Evolutionary conservation across 306 rosid genomes (phyloP), one percentile per base, ranked within the genome.

Genomic region (Vigna hirtella): DNA sequence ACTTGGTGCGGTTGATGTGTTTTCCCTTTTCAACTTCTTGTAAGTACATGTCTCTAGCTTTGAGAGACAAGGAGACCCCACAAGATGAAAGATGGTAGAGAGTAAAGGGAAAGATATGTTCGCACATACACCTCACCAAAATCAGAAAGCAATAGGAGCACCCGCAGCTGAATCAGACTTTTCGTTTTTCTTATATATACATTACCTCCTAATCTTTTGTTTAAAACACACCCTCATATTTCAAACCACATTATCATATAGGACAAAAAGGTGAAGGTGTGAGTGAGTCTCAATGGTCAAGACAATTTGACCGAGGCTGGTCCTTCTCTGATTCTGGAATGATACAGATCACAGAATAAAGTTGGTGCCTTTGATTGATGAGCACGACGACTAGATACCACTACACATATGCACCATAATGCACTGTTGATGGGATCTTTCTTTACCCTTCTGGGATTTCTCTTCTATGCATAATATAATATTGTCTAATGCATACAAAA

Each of bases 41-140:
- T 75, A 75, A 13, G 26, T 66, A 64, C 26, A 24, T 84, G 84
- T 49, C 30, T 32, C 32, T n/a, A 42, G 66, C 72, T 1, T 68
- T 71, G 77, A 51, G 83, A 47, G 69, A 86, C 85, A 80, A 0
- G 8, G 34, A 55, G 32, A 69, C 81, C 87, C 89, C 81, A 86
- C 83, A 66, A 57, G 82, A 69, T 71, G 79, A 58, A 77, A 52
- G 75, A 74, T 70, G 61, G 73, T 47, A 61, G 28, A 26, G 28
- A 26, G 28, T 26, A 26, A 26, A 26, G 28, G 18, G 55, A 70
- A 49, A 58, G 50, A 34, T 24, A 45, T 45, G 61, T 65, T 26
- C 28, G 28, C 28, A 26, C 28, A 26, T 26, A 26, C 28, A 26
- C 61, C 84, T 53, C 73, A 56, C 45, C 82, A 28, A 79, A 78